phyloP scores from a whole-genome alignment of 495 filamentous ascomycete species.

The Aspergillus panamensis region DNA sequence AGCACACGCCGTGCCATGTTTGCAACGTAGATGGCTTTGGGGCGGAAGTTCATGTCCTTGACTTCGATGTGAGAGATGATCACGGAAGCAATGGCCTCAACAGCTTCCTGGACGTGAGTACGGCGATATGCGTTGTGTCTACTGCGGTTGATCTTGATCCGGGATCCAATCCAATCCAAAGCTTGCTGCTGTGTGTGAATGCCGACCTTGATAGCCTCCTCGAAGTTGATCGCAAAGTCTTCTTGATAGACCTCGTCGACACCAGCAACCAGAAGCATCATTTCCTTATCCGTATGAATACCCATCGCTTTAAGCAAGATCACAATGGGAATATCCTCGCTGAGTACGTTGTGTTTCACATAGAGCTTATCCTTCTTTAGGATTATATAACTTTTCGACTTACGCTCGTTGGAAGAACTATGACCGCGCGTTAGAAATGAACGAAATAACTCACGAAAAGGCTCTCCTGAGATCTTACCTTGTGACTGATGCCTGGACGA shows the following conservation, averaged over 20 bases:
- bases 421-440: slow-evolving; percentile 4
- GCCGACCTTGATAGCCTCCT: slow-evolving; percentile 75
- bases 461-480: slow-evolving; percentile 37
- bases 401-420: slow-evolving; percentile 93
- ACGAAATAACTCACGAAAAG: not conserved
- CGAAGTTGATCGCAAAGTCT: slow-evolving; percentile 89
- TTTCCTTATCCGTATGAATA: slow-evolving; percentile 89
- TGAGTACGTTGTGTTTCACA: slow-evolving; percentile 88
- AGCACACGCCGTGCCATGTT: slow-evolving; percentile 93
- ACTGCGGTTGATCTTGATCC: slow-evolving; percentile 78
- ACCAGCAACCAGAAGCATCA: slow-evolving; percentile 81
- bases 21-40: slow-evolving; percentile 92
- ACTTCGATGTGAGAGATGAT: slow-evolving; percentile 94
- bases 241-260: slow-evolving; percentile 85
- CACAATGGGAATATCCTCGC: slow-evolving; percentile 88
- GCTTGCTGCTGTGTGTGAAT: slow-evolving; percentile 93
- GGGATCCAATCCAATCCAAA: slow-evolving; percentile 79
- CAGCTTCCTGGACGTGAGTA: slow-evolving; percentile 78
- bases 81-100: slow-evolving; percentile 86
- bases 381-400: slow-evolving; percentile 93
- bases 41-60: slow-evolving; percentile 81
- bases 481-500: slow-evolving; percentile 95
- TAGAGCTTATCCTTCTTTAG: slow-evolving; percentile 87
- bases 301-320: slow-evolving; percentile 91
- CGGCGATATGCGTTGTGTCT: slow-evolving; percentile 54